Conservation (phyloP, 805 yeast species). For the Torulaspora indica region DNA sequence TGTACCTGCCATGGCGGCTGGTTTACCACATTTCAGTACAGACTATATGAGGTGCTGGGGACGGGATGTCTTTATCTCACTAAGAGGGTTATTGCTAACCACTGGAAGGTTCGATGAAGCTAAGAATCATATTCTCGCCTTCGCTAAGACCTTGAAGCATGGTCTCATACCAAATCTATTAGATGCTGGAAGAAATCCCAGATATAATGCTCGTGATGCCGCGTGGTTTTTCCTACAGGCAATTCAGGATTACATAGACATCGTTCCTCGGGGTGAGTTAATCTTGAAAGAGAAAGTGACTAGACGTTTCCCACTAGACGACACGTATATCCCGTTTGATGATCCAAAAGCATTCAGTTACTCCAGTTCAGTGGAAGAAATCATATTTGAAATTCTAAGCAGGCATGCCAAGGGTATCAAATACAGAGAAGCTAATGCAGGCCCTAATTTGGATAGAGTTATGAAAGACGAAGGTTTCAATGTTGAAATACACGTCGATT, state of each 20-base stretch:
- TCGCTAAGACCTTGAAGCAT: constrained; percentile 88
- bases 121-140: constrained; percentile 70
- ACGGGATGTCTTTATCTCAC: constrained; percentile 85
- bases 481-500: constrained; percentile 73
- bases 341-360: constrained; percentile 73
- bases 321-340: constrained; percentile 62
- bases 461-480: constrained; percentile 92
- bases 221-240: constrained; percentile 91
- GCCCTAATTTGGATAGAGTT: constrained; percentile 78
- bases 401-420: constrained; percentile 87
- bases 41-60: constrained; percentile 99
- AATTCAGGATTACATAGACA: constrained; percentile 71
- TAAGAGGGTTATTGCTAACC: constrained; percentile 73
- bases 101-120: constrained; percentile 80
- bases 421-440: constrained; percentile 94
- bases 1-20: constrained; percentile 86
- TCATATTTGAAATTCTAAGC: constrained; percentile 73
- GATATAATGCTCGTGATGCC: constrained; percentile 95
- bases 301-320: constrained; percentile 88
- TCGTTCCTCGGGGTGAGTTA: constrained; percentile 62
- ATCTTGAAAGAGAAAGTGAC: constrained; percentile 68
- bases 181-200: constrained; percentile 89
- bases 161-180: constrained; percentile 90
- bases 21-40: constrained; percentile 87
- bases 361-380: constrained; percentile 64